Base-by-base conservation (phyloP, 495 filamentous ascomycete species). In the Penicillium dipodomyicola region DNA sequence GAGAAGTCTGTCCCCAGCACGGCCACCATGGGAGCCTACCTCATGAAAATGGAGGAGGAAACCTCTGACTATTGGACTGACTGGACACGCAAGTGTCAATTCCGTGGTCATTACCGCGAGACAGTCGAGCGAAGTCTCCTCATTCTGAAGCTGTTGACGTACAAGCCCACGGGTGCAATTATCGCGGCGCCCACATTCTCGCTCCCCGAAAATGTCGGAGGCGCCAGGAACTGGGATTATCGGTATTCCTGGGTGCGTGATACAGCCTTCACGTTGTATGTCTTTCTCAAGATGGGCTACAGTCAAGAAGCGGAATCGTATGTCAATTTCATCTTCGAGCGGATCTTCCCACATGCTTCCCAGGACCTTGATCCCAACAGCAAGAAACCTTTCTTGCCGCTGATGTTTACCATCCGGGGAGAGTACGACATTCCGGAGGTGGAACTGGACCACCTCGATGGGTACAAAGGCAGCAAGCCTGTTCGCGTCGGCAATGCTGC, bases 401-500 rank as follows among this genome's bases (percentile, higher is more conserved):
- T 90, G 63, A 90, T 90, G 87, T 89, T 89, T 59, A 87, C 84
- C 14, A 89, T 90, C 60, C 77, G 81, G 8, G 87, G 87, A 39
- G 84, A 85, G 47, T 88, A 82, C 30, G 85, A 89, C 35, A 86
- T 90, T 50, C 86, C 86, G 7, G 87, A 90, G 64, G 65, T 77
- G 33, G 84, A 86, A 57, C 73, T 89, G 10, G 65, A 73, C 44
- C 87, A 90, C 57, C 77, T 90, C 14, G 81, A 85, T 44, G 87
- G 87, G 23, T 89, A 90, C 67, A 77, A 80, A 44, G 80, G 80
- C 11, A 87, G 84, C 64, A 80, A 72, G 53, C 87, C 87, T 0
- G 87, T 90, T 15, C 81, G 87, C n/a, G 84, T 89, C 43, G 87
- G 87, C 25, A 90, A 90, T 62, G 87, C 84, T 5, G 87, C 87